These are phyloP conservation scores for Exophiala xenobiotica DNA, from an alignment of 2,329 filamentous ascomycete genomes.

Conservation along the genomic window DNA sequence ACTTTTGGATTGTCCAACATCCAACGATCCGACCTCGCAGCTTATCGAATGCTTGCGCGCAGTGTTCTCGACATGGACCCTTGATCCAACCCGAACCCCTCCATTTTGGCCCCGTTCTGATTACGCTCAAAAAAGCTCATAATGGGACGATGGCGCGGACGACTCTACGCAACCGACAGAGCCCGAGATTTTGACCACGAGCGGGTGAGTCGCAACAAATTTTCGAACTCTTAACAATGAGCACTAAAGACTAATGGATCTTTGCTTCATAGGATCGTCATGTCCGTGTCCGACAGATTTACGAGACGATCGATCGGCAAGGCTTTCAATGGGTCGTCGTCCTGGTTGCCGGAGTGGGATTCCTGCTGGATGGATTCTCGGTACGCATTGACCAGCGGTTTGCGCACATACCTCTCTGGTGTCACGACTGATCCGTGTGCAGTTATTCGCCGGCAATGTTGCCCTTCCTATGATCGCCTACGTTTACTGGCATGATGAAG, in stretches of 20 bases:
- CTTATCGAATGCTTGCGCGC: background rate
- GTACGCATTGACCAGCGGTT: constrained; percentile 27
- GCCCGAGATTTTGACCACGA: constrained; percentile 47
- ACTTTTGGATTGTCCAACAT: background rate
- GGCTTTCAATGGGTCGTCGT: constrained; percentile 45
- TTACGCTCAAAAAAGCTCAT: background rate
- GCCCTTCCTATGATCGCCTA: constrained; percentile 50
- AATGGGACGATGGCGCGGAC: constrained; percentile 28
- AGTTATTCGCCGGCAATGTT: constrained; percentile 51
- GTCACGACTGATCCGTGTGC: constrained; percentile 28
- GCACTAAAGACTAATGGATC: background rate
- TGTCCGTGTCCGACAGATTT: constrained; percentile 45
- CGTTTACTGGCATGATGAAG: constrained; percentile 48
- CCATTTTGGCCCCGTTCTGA: constrained; percentile 16
- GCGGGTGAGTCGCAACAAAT: constrained; percentile 27
- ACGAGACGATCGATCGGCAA: constrained; percentile 46
- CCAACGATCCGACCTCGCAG: background rate
- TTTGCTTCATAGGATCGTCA: constrained; percentile 38
- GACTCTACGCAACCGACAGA: constrained; percentile 45
- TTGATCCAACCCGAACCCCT: constrained; percentile 10
- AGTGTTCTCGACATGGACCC: constrained; percentile 7
- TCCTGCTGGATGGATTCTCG: constrained; percentile 51
- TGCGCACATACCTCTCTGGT: constrained; percentile 1
- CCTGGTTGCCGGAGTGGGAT: constrained; percentile 50
- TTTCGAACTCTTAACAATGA: background rate